Evolutionary conservation across 768 basidiomycete genomes (phyloP).

Genomic region (Leccinum pellstonianum): DNA sequence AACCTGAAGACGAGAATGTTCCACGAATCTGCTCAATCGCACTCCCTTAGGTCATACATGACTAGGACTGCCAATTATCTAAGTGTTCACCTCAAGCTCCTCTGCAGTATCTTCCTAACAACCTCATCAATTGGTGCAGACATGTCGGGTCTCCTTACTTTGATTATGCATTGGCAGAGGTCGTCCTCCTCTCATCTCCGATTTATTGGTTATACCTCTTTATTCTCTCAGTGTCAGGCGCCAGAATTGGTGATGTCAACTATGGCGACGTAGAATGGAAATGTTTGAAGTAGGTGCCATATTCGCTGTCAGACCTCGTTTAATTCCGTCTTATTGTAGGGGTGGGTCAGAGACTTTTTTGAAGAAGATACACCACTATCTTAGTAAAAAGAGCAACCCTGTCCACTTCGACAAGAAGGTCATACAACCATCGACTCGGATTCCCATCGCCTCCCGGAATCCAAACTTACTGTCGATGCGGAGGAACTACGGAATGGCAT

Average conservation of each 20-base stretch:
- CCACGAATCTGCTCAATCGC: conserved; percentile 7
- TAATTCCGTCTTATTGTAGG: not conserved
- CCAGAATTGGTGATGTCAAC: too few species aligned
- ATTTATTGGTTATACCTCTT: too few species aligned
- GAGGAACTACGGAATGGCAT: not conserved
- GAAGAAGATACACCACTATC: not conserved
- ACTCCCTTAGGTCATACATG: conserved; percentile 27
- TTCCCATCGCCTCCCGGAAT: too few species aligned
- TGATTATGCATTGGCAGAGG: not conserved
- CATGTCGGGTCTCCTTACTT: not conserved
- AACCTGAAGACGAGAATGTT: not conserved
- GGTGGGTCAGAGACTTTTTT: not conserved
- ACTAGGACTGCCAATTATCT: conserved; percentile 16
- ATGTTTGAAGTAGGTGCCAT: not conserved
- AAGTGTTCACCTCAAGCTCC: conserved; percentile 18
- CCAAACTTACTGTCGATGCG: not conserved
- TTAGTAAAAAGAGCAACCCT: too few species aligned
- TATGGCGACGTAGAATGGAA: not conserved
- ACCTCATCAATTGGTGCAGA: conserved; percentile 31
- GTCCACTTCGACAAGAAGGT: too few species aligned
- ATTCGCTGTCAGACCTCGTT: not conserved
- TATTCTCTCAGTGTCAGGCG: too few species aligned
- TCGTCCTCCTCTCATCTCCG: too few species aligned
- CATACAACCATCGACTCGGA: too few species aligned
- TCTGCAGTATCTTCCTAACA: conserved; percentile 9